These are phyloP conservation scores for Aureobasidium subglaciale DNA, from an alignment of 2,329 filamentous ascomycete species.

Conservation along the genomic window DNA sequence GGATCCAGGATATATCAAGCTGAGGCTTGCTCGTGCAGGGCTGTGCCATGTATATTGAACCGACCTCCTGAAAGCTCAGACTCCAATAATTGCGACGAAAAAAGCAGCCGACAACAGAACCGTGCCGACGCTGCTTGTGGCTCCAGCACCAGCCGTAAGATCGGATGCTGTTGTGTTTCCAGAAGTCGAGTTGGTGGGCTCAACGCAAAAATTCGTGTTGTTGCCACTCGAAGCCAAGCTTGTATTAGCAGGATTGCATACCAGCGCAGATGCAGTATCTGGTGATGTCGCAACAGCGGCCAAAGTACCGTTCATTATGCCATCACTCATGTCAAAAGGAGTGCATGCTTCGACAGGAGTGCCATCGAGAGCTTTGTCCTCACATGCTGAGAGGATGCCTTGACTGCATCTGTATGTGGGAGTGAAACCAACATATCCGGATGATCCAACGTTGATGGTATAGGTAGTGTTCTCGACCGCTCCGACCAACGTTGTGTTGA, in stretches of 20 bases:
- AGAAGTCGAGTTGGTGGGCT: neutral
- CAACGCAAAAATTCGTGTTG: neutral
- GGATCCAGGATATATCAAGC: no score
- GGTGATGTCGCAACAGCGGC: neutral
- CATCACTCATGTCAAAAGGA: neutral
- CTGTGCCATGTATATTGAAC: neutral
- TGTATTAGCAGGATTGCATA: constrained; percentile 5
- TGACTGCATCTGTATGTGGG: constrained; percentile 1
- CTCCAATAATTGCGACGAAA: neutral
- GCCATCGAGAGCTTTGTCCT: neutral
- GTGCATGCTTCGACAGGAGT: constrained; percentile 2
- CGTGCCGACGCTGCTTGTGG: neutral
- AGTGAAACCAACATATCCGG: constrained; percentile 2
- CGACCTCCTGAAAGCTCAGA: neutral
- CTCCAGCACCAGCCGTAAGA: neutral
- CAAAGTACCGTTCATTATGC: neutral
- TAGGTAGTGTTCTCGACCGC: neutral
- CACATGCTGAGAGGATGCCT: neutral
- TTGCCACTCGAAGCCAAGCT: constrained; percentile 3
- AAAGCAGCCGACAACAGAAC: neutral
- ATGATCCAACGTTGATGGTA: neutral
- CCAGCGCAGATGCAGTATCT: neutral
- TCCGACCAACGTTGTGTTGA: neutral
- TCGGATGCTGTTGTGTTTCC: neutral
- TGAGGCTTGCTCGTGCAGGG: no score